Conservation (phyloP, 495 filamentous ascomycete genomes). For the Aspergillus heteromorphus region DNA sequence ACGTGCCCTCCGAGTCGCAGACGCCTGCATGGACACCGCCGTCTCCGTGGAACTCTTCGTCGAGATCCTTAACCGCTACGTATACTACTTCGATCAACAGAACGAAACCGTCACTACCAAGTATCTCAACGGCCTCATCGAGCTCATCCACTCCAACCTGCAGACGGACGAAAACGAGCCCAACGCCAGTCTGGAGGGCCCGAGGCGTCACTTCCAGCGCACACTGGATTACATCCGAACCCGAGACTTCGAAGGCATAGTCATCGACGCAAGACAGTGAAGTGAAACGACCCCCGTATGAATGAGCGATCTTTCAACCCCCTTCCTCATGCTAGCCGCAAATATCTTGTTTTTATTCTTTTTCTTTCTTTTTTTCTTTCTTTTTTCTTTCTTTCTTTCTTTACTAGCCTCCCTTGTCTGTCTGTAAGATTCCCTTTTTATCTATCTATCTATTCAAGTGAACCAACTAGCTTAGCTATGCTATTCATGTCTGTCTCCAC, state of each 20-base stretch:
- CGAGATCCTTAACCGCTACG: slow-evolving; percentile 95
- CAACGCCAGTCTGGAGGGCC: slow-evolving; percentile 76
- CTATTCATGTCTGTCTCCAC: too few relatives aligned
- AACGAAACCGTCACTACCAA: slow-evolving; percentile 98
- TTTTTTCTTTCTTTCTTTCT: not conserved
- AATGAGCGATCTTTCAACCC: slow-evolving; percentile 8
- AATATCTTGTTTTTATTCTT: not conserved
- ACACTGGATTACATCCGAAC: slow-evolving; percentile 89
- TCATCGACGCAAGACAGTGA: slow-evolving; percentile 63
- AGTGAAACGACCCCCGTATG: slow-evolving; percentile 5
- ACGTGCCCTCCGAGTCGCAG: slow-evolving; percentile 89
- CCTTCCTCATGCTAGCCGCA: too few relatives aligned
- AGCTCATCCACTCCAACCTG: slow-evolving; percentile 95
- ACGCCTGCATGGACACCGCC: slow-evolving; percentile 99
- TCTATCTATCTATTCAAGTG: not conserved
- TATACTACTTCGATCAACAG: slow-evolving; percentile 98
- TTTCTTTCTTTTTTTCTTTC: slow-evolving; percentile 1
- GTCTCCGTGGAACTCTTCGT: slow-evolving; percentile 97
- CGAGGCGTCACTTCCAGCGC: slow-evolving; percentile 85
- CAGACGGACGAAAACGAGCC: slow-evolving; percentile 64
- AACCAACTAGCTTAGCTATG: too few relatives aligned
- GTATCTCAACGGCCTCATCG: slow-evolving; percentile 96
- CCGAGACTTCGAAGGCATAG: slow-evolving; percentile 87
- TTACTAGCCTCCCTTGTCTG: not conserved
- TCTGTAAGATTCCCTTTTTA: slow-evolving; percentile 12